A percentile compares a stretch with the other conserved stretches of the same genome.
Evolutionary conservation across 2,329 filamentous ascomycete species (phyloP).

Genomic region (Neopestalotiopsis clavispora): DNA sequence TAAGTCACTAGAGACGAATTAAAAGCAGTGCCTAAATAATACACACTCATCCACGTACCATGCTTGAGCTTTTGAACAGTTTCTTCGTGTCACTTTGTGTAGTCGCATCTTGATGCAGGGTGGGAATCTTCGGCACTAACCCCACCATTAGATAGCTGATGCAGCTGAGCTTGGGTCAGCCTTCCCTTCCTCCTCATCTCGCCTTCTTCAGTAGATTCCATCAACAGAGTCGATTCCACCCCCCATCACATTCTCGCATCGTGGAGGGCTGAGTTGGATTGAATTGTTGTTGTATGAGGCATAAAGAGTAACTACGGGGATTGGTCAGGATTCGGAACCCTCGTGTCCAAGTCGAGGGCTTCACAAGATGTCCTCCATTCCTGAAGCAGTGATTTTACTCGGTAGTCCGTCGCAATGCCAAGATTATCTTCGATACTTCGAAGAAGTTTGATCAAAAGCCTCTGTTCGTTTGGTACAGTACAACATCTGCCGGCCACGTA

Average conservation of each 20-base stretch:
- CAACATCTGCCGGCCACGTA: not conserved
- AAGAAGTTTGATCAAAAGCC: not conserved
- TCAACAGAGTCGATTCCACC: too few species aligned
- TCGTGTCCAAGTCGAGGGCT: not conserved
- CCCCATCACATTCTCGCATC: too few species aligned
- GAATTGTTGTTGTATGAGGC: not conserved
- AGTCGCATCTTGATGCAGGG: too few species aligned
- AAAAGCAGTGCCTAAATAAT: not conserved
- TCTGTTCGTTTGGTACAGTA: not conserved
- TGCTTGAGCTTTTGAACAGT: too few species aligned
- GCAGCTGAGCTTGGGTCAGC: too few species aligned
- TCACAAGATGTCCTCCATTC: not conserved
- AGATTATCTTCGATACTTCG: not conserved
- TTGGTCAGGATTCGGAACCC: not conserved
- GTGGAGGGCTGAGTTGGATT: too few species aligned
- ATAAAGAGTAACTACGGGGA: not conserved
- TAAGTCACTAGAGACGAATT: not conserved
- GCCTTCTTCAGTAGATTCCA: too few species aligned
- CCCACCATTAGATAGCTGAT: too few species aligned
- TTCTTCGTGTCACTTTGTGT: too few species aligned
- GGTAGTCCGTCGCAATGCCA: not conserved
- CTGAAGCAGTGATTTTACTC: not conserved
- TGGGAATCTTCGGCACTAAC: too few species aligned
- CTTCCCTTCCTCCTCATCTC: too few species aligned
- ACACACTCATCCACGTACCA: too few species aligned